Evolutionary conservation across 352 stramenopile genomes (phyloP), one percentile per base, ranked within the genome.

Genomic region (Pythium dissimile): DNA sequence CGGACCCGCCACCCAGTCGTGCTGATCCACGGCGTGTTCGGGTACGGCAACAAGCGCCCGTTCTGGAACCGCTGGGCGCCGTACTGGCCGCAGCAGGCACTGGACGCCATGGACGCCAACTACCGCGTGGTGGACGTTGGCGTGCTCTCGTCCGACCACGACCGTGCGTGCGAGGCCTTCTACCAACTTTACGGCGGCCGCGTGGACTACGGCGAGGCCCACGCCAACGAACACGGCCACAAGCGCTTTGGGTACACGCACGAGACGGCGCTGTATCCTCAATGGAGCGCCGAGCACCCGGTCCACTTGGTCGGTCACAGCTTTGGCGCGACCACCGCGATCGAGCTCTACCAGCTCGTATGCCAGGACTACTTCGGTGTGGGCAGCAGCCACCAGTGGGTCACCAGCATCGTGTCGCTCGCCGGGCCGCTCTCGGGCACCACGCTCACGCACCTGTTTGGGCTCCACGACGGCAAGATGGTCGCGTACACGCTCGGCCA

Each of bases 341-440:
- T 92, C 26, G 79, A 91, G 51, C 53, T 92, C 30, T 88, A 92
- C 47, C 81, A 91, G 66, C 55, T 87, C 54, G 59, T 89, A 5
- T 76, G 72, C 31, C 41, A 66, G 7, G 77, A 89, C 60, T 77
- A 71, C 44, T 89, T 87, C 37, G 46, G 58, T 37, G 74, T 89
- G 16, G 72, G 76, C 12, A 83, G 62, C 28, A 67, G 67, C 21
- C 57, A 80, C 53, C 67, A 69, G 45, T 89, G 79, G 79, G 66
- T 89, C 11, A 61, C 54, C 5, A 85, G 76, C 55, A 82, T 89
- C 62, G 69, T 70, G 24, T 83, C 59, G 45, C 85, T 89, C 27
- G 78, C 75, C 1, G 77, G 80, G 0, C 75, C 77, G 28, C 59
- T 88, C 18, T 86, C 75, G 16, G 79, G 79, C 3, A 77, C 73